A percentile compares a stretch with the other conserved stretches of the same genome.
Conservation (phyloP, 768 basidiomycete genomes). For the Trametes coccinea region DNA sequence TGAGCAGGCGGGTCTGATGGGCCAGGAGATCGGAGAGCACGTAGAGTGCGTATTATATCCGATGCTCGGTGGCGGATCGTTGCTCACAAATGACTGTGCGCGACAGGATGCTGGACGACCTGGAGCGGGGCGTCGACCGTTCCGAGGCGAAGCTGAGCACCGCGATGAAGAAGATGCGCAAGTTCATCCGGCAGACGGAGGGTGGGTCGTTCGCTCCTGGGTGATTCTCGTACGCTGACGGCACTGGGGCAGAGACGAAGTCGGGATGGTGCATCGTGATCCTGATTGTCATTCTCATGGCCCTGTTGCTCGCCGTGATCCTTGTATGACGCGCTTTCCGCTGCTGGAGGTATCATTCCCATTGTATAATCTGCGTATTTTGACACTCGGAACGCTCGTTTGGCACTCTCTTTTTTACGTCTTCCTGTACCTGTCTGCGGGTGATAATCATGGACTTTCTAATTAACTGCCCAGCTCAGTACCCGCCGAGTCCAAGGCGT, state of each 20-base stretch:
- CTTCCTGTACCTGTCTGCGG: not conserved
- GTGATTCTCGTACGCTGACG: not conserved
- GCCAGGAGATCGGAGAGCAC: conserved; percentile 88
- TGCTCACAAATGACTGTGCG: not conserved
- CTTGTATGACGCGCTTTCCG: conserved; percentile 49
- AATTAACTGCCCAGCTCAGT: not conserved
- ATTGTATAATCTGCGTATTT: conserved; percentile 1
- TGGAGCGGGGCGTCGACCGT: conserved; percentile 77
- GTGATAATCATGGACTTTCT: not conserved
- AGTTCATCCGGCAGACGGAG: conserved; percentile 85
- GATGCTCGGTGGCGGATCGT: not conserved
- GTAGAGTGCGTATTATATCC: conserved; percentile 63
- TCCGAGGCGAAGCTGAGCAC: conserved; percentile 63
- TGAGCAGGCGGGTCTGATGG: conserved; percentile 93
- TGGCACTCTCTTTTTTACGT: no score
- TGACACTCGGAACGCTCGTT: not conserved
- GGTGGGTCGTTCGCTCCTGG: conserved; percentile 39
- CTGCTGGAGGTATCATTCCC: not conserved
- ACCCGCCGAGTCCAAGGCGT: not conserved
- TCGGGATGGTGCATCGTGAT: conserved; percentile 90
- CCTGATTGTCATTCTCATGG: conserved; percentile 75
- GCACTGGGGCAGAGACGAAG: conserved; percentile 61
- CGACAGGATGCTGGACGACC: conserved; percentile 75
- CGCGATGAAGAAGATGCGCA: conserved; percentile 75
- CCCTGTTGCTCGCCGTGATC: conserved; percentile 79